Conservation (phyloP, 73 alveolate genomes). For the Paramecium caudatum region DNA sequence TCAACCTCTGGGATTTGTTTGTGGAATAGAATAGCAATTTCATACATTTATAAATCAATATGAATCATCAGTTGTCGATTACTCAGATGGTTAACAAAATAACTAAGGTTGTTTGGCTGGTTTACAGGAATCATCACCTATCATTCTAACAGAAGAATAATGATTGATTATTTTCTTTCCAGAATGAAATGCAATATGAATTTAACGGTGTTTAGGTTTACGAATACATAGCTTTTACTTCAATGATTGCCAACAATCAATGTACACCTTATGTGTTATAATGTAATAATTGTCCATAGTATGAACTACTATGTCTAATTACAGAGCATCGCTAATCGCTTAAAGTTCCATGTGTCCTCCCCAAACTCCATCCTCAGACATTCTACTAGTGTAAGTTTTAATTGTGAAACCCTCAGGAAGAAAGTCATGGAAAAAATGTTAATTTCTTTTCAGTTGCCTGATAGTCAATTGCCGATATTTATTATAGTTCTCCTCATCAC, state of each 20-base stretch:
- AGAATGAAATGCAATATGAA: constrained; percentile 86
- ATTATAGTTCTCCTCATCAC: constrained; percentile 82
- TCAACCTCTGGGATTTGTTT: neutral
- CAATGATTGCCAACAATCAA: neutral
- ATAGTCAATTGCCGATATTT: constrained; percentile 82
- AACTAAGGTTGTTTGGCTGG: constrained; percentile 53
- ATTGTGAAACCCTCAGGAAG: constrained; percentile 91
- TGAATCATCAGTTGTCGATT: constrained; percentile 7
- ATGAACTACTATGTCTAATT: constrained; percentile 86
- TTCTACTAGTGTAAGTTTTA: constrained; percentile 81
- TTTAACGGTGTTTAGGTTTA: constrained; percentile 67
- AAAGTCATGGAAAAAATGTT: constrained; percentile 81
- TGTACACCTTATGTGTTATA: neutral
- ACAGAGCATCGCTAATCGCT: constrained; percentile 79
- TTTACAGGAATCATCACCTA: constrained; percentile 82
- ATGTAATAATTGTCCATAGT: constrained; percentile 79
- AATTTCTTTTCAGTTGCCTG: constrained; percentile 78
- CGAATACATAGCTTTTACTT: constrained; percentile 76
- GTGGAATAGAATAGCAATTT: neutral
- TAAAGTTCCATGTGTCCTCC: constrained; percentile 92
- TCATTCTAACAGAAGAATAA: constrained; percentile 84
- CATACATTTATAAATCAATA: constrained; percentile 9
- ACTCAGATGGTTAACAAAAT: constrained; percentile 15
- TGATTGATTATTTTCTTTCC: constrained; percentile 79
- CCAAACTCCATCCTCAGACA: constrained; percentile 89